phyloP scores from a whole-genome alignment of 2,329 filamentous ascomycete genomes.

The Mycocentrospora acerina region DNA sequence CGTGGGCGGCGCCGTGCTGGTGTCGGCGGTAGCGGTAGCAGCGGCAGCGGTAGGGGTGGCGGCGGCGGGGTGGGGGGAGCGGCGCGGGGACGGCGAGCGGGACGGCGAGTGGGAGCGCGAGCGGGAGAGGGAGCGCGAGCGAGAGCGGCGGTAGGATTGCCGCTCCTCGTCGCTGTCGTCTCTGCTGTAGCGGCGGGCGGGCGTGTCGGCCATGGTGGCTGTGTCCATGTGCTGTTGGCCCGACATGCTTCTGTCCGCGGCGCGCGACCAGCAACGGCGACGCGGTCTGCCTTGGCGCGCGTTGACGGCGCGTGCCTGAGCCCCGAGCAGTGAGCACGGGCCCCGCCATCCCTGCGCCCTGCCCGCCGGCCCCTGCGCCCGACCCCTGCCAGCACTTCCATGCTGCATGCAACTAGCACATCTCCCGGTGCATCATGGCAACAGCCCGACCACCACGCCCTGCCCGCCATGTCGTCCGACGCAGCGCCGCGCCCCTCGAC shows the following conservation, averaged over 20 bases:
- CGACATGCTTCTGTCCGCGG: too few relatives aligned
- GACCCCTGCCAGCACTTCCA: too few relatives aligned
- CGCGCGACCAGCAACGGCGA: too few relatives aligned
- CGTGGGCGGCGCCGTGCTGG: too few relatives aligned
- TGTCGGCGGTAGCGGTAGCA: too few relatives aligned
- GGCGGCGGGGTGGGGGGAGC: slow-evolving; percentile 38
- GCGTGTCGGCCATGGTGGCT: slow-evolving; percentile 22
- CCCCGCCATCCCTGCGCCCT: slow-evolving; percentile 15
- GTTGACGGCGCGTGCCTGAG: slow-evolving; percentile 13
- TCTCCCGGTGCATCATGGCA: too few relatives aligned
- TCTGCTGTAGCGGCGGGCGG: slow-evolving; percentile 37
- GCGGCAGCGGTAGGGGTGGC: too few relatives aligned
- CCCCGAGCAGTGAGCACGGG: slow-evolving; percentile 9
- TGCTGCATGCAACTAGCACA: too few relatives aligned
- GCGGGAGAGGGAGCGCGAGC: slow-evolving; percentile 19
- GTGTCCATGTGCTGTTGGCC: slow-evolving; percentile 4
- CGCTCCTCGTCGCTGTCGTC: slow-evolving; percentile 35
- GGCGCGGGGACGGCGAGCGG: slow-evolving; percentile 18
- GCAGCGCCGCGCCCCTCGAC: slow-evolving; percentile 43
- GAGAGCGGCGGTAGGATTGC: slow-evolving; percentile 26
- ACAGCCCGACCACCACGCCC: slow-evolving; percentile 5
- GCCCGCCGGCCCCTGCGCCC: slow-evolving; percentile 6
- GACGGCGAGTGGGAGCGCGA: slow-evolving; percentile 23
- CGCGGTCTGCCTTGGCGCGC: slow-evolving; percentile 15
- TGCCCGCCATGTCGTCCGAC: slow-evolving; percentile 22